phyloP scores from a whole-genome alignment of 1,284 basidiomycete genomes.

The Cerrena zonata region DNA sequence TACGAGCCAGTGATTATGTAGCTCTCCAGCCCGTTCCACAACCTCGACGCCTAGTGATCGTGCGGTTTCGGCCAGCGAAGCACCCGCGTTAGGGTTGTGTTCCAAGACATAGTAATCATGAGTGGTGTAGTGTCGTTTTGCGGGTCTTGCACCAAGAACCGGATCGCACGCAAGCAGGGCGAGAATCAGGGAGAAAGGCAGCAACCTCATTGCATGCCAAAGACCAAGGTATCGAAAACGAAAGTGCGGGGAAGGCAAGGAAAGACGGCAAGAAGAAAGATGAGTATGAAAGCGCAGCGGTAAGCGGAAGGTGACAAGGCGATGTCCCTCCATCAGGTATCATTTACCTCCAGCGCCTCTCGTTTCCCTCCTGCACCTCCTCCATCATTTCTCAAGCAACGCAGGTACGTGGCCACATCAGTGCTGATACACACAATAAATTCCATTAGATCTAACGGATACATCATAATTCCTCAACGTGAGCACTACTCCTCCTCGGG shows the following conservation, averaged over 20 bases:
- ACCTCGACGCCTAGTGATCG: constrained; percentile 72
- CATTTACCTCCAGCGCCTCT: neutral
- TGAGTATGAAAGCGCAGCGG: constrained; percentile 1
- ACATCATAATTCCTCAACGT: neutral
- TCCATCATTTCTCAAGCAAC: neutral
- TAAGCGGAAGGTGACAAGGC: too few species aligned
- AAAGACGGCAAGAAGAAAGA: constrained; percentile 2
- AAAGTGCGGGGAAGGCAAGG: neutral
- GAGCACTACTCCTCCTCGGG: neutral
- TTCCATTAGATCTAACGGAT: too few species aligned
- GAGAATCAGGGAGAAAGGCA: constrained; percentile 25
- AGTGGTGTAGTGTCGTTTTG: constrained; percentile 61
- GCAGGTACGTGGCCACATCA: too few species aligned
- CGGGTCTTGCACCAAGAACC: constrained; percentile 29
- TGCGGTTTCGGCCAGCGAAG: constrained; percentile 56
- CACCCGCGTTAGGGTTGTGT: constrained; percentile 50
- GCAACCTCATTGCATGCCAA: constrained; percentile 5
- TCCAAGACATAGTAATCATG: constrained; percentile 90
- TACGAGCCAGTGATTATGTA: constrained; percentile 83
- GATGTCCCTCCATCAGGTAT: neutral
- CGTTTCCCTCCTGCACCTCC: neutral
- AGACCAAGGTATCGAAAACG: neutral
- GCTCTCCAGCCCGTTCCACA: constrained; percentile 83
- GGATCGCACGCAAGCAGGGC: constrained; percentile 24
- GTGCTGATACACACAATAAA: too few species aligned